A percentile compares a stretch with the other conserved stretches of the same genome.
phyloP scores from a whole-genome alignment of 1,284 basidiomycete species.

The Fomes fomentarius region DNA sequence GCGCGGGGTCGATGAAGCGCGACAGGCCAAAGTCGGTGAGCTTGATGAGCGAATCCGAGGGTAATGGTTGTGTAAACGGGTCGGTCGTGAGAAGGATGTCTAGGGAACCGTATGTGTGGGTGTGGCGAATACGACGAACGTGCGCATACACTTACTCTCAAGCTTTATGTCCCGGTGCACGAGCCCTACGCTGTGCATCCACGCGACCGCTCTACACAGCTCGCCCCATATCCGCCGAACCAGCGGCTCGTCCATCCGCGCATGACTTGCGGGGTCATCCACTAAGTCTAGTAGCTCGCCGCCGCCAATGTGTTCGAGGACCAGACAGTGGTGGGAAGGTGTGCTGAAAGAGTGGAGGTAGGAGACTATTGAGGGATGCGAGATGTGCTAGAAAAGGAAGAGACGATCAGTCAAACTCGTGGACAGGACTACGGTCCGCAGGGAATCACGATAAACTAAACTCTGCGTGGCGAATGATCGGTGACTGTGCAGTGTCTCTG shows the following conservation, averaged over 20 bases:
- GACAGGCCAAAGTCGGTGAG: slow-evolving; percentile 92
- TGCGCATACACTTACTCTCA: slow-evolving; percentile 69
- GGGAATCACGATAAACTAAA: no score
- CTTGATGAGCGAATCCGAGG: slow-evolving; percentile 73
- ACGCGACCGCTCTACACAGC: slow-evolving; percentile 80
- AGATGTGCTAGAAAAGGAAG: slow-evolving; percentile 61
- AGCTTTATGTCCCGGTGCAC: slow-evolving; percentile 95
- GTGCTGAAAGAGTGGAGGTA: slow-evolving; percentile 78
- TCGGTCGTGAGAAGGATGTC: slow-evolving; percentile 59
- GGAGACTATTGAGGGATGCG: slow-evolving; percentile 83
- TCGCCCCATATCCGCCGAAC: slow-evolving; percentile 81
- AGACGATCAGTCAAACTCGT: slow-evolving; percentile 15
- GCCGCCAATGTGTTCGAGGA: slow-evolving; percentile 78
- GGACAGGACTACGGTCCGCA: not conserved
- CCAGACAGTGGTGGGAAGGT: slow-evolving; percentile 76
- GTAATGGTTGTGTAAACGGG: slow-evolving; percentile 39
- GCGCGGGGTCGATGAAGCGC: slow-evolving; percentile 76
- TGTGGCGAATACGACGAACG: not conserved
- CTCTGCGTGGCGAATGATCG: no score
- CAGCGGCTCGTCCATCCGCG: slow-evolving; percentile 57
- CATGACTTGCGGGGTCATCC: slow-evolving; percentile 59
- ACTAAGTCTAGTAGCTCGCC: slow-evolving; percentile 87
- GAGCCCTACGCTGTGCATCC: slow-evolving; percentile 88
- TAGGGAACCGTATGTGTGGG: slow-evolving; percentile 19
- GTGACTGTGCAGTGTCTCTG: no score